phyloP scores from a whole-genome alignment of 805 yeast species.

The Wickerhamomyces tratensis region DNA sequence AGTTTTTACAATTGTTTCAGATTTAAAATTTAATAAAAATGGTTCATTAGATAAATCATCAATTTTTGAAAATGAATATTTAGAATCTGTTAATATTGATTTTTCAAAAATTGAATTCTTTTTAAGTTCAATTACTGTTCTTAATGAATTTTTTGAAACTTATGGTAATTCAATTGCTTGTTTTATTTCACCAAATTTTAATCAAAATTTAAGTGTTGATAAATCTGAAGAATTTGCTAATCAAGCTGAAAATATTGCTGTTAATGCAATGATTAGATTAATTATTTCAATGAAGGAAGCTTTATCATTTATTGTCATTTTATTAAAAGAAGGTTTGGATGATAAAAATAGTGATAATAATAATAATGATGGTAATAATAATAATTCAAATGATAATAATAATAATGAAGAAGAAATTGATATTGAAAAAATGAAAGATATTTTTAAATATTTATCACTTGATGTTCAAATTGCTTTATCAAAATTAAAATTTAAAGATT shows the following conservation, averaged over 20 bases:
- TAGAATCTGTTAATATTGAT: constrained; percentile 28
- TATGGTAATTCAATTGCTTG: constrained; percentile 57
- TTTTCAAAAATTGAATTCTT: constrained; percentile 54
- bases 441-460: constrained; percentile 57
- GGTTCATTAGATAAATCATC: constrained; percentile 20
- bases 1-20: constrained; percentile 39
- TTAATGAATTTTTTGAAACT: constrained; percentile 60
- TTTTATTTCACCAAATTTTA: constrained; percentile 44
- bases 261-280: constrained; percentile 66
- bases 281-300: constrained; percentile 81
- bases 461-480: constrained; percentile 64
- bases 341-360: constrained; percentile 20
- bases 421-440: constrained; percentile 42
- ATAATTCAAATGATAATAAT: no score
- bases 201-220: constrained; percentile 19
- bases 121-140: constrained; percentile 58
- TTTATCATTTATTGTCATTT: constrained; percentile 72
- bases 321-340: constrained; percentile 54
- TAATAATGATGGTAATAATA: not conserved
- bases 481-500: constrained; percentile 59
- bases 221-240: constrained; percentile 53
- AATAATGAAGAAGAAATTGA: constrained; percentile 15
- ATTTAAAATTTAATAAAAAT: constrained; percentile 22
- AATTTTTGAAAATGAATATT: constrained; percentile 30
- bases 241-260: constrained; percentile 88